Evolutionary conservation across 1,139 yeast species (phyloP).

Genomic region (Nematodospora anomalae): DNA sequence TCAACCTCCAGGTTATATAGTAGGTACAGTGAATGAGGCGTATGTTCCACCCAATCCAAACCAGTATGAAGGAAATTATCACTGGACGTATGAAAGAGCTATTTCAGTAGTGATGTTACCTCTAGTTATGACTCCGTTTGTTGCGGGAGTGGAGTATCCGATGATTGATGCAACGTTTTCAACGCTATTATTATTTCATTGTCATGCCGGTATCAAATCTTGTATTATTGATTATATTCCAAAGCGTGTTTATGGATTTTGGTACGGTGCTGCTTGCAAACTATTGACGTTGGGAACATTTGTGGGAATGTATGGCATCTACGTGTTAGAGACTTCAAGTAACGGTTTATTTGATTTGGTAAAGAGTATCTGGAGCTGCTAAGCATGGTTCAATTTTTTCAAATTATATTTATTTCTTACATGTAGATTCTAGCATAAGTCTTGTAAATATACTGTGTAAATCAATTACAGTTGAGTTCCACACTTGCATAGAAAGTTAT

Average conservation of each 20-base stretch:
- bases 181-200: slow-evolving; percentile 58
- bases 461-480: not conserved
- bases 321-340: slow-evolving; percentile 51
- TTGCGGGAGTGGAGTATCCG: slow-evolving; percentile 50
- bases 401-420: not conserved
- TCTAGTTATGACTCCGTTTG: slow-evolving; percentile 60
- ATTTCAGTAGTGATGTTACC: slow-evolving; percentile 65
- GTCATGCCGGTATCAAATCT: slow-evolving; percentile 70
- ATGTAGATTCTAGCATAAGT: not conserved
- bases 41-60: slow-evolving; percentile 57
- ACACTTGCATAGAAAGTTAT: not conserved
- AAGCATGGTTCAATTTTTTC: slow-evolving; percentile 1
- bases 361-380: slow-evolving; percentile 41
- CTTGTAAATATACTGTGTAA: not conserved
- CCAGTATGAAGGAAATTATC: slow-evolving; percentile 63
- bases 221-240: slow-evolving; percentile 83
- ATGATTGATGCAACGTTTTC: slow-evolving; percentile 60
- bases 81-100: slow-evolving; percentile 70
- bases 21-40: slow-evolving; percentile 78
- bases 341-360: slow-evolving; percentile 58
- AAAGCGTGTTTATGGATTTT: slow-evolving; percentile 65
- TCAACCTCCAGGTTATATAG: slow-evolving; percentile 75
- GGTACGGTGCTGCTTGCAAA: slow-evolving; percentile 62
- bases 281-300: slow-evolving; percentile 63
- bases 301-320: slow-evolving; percentile 66